Conservation (phyloP, 2,329 filamentous ascomycete species). For the Trichoderma sp. region DNA sequence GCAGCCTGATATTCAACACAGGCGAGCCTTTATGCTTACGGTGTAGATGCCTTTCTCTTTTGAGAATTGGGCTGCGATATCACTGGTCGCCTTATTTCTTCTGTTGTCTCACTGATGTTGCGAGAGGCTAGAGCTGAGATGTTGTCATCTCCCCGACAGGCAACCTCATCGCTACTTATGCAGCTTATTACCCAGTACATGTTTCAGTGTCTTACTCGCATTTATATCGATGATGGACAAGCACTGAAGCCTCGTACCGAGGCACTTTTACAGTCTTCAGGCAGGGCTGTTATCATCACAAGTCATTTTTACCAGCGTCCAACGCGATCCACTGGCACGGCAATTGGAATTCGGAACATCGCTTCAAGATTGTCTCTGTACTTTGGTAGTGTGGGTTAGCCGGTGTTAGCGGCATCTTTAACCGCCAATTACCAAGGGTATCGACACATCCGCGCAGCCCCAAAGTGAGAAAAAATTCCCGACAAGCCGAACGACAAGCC, state of each 20-base stretch:
- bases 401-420: background rate
- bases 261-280: background rate
- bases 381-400: background rate
- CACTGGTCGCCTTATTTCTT: background rate
- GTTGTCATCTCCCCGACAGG: background rate
- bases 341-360: background rate
- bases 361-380: background rate
- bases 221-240: background rate
- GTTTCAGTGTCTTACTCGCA: background rate
- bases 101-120: background rate
- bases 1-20: background rate
- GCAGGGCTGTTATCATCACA: background rate
- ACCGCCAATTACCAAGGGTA: background rate
- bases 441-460: background rate
- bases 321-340: background rate
- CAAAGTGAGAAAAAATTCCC: background rate
- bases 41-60: background rate
- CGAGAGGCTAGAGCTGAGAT: background rate
- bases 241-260: background rate
- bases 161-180: background rate
- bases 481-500: conserved; percentile 1
- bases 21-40: background rate
- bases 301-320: background rate
- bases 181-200: background rate
- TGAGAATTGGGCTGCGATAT: background rate